Evolutionary conservation across 495 filamentous ascomycete species (phyloP).

Genomic region (Penicillium malachiteum): DNA sequence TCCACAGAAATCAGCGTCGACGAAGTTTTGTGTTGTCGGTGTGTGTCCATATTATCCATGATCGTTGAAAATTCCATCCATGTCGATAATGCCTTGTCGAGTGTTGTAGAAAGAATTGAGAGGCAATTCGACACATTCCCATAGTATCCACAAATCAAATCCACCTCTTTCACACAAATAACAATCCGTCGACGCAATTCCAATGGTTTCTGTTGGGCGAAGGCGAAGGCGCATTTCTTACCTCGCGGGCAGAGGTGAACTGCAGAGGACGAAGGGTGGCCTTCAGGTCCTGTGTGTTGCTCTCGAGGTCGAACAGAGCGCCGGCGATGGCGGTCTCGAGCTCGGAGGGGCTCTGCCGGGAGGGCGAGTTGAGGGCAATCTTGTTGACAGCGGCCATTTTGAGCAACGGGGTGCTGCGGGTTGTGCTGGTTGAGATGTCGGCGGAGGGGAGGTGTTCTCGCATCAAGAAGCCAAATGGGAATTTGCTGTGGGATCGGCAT

Average conservation of each 20-base stretch:
- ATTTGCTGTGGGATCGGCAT: slow-evolving; percentile 43
- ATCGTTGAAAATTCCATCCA: background rate
- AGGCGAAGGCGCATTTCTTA: slow-evolving; percentile 55
- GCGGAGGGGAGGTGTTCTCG: slow-evolving; percentile 37
- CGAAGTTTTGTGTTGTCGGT: slow-evolving; percentile 12
- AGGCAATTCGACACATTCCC: background rate
- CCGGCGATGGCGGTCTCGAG: slow-evolving; percentile 90
- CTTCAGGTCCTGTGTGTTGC: slow-evolving; percentile 95
- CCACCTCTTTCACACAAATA: slow-evolving; percentile 13
- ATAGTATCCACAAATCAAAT: slow-evolving; percentile 12
- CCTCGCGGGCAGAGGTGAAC: slow-evolving; percentile 96
- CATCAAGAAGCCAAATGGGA: slow-evolving; percentile 32
- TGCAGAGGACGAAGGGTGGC: slow-evolving; percentile 88
- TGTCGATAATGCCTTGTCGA: slow-evolving; percentile 1
- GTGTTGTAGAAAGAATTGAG: background rate
- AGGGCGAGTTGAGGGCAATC: slow-evolving; percentile 95
- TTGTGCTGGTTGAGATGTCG: slow-evolving; percentile 38
- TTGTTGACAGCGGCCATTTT: slow-evolving; percentile 82
- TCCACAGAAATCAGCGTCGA: slow-evolving; percentile 12
- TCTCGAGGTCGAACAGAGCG: slow-evolving; percentile 97
- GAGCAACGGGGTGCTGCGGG: slow-evolving; percentile 43
- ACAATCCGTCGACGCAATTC: slow-evolving; percentile 15
- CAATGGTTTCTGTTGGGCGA: slow-evolving; percentile 12
- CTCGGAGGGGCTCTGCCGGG: slow-evolving; percentile 89
- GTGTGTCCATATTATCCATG: background rate